A percentile compares a stretch with the other conserved stretches of the same genome.
Conservation (phyloP, 257 asterid species). For the Thymus quinquecostatus region DNA sequence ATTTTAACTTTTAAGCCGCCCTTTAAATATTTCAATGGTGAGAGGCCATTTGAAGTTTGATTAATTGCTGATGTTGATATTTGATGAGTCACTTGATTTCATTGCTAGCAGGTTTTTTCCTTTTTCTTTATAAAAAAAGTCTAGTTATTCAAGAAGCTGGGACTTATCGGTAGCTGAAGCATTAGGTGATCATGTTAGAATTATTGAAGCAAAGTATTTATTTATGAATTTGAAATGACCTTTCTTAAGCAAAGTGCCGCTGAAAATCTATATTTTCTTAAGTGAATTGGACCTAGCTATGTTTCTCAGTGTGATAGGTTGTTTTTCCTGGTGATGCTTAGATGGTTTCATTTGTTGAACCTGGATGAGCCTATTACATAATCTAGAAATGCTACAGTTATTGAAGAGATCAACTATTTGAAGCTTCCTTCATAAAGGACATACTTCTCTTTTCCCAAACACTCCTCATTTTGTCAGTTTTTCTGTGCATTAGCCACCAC, state of each 20-base stretch:
- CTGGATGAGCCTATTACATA: conserved; percentile 9
- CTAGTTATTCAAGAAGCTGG: conserved; percentile 13
- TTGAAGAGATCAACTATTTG: conserved; percentile 11
- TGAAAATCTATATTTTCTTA: not conserved
- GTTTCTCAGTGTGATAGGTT: not conserved
- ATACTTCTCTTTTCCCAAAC: conserved; percentile 5
- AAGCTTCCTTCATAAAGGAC: conserved; percentile 3
- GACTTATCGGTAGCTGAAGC: conserved; percentile 13
- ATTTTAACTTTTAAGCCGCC: not conserved
- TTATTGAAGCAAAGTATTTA: not conserved
- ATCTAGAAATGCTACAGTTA: conserved; percentile 3
- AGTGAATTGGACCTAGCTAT: not conserved
- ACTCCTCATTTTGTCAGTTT: conserved; percentile 10
- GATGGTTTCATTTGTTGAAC: conserved; percentile 16
- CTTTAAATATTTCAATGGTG: conserved; percentile 11
- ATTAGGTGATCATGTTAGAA: not conserved
- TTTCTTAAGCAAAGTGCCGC: not conserved
- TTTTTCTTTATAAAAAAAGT: not conserved
- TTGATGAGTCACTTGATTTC: conserved; percentile 1
- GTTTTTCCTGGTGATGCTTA: conserved; percentile 7
- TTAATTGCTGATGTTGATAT: conserved; percentile 15
- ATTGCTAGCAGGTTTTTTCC: conserved; percentile 18
- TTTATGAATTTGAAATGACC: not conserved
- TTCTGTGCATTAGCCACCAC: conserved; percentile 10
- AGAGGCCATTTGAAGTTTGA: conserved; percentile 13